Conservation (phyloP, 306 rosid genomes). For the Trifolium pratense region DNA sequence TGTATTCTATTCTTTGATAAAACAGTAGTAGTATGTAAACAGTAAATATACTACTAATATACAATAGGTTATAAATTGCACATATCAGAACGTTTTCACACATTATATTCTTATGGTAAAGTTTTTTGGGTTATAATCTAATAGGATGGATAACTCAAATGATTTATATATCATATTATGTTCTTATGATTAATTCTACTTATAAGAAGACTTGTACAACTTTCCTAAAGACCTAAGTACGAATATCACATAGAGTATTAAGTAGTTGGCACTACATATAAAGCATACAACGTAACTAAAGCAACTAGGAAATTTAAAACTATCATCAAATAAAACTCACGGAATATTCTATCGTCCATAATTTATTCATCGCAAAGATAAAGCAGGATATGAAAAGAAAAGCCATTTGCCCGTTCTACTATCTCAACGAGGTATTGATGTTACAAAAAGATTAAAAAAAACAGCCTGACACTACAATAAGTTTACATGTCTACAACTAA, state of each 20-base stretch:
- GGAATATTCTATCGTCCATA: slow-evolving; percentile 6
- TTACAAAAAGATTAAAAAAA: slow-evolving; percentile 14
- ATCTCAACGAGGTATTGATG: slow-evolving; percentile 1
- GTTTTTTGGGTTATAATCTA: too few species aligned
- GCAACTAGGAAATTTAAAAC: background rate
- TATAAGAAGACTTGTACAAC: background rate
- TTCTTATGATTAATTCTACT: too few species aligned
- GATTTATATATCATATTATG: too few species aligned
- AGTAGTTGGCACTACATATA: background rate
- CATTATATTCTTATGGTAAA: background rate
- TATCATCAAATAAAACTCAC: background rate
- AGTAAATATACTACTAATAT: background rate
- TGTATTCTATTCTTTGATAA: background rate
- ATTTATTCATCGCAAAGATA: slow-evolving; percentile 32
- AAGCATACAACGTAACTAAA: background rate
- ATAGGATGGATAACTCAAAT: too few species aligned
- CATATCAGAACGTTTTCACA: background rate
- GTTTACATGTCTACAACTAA: slow-evolving; percentile 48
- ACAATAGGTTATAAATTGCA: slow-evolving; percentile 3
- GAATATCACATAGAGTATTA: background rate
- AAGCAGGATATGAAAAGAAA: slow-evolving; percentile 3
- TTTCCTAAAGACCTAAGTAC: background rate
- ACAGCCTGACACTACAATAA: slow-evolving; percentile 26
- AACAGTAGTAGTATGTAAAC: background rate
- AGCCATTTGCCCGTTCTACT: background rate